Base-by-base conservation (phyloP, 805 yeast genomes). In the Lachancea quebecensis region DNA sequence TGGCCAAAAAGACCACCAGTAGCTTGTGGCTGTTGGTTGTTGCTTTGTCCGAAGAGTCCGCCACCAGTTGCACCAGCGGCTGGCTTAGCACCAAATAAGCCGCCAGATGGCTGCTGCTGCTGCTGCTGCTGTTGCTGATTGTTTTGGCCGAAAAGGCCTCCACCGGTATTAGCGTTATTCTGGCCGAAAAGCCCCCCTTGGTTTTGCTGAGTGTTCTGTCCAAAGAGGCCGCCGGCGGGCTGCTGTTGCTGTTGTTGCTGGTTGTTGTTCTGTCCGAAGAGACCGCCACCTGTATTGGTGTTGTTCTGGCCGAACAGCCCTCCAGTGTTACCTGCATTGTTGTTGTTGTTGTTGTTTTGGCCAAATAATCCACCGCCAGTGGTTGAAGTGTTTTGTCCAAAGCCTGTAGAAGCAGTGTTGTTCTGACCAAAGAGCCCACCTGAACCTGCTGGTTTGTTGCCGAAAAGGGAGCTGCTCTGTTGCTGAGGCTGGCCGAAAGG, bases 351-450 rank as follows among this genome's bases (percentile, higher is more conserved):
- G 43, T 35, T 48, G 25, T 47, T 45, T 41, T 51, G 51, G 11
- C 67, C 71, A 49, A 68, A 68, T 32, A 61, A 42, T 1, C 64
- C 60, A 6, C 66, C 66, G 25, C 42, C 30, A 15, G 38, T 4
- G 57, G 61, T 37, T 10, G 56, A 21, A 21, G 4, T 21, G 25
- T 21, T 49, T 44, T 67, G 54, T 32, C 78, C 77, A 62, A 75
- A 69, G 31, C 58, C 61, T 21, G 49, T 47, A 11, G 62, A 16
- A 10, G 54, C 50, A 50, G 50, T 61, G 50, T 53, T 58, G 35
- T 43, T 53, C 30, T 60, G 63, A 27, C 77, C 77, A 55, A 77
- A 77, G 44, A 75, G 55, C 2, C 77, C 75, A 15, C 55, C 51
- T 10, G 52, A 46, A 53, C 50, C 49, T 50, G 47, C 38, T 6